Percentiles rank a stretch among this genome's conserved stretches.
phyloP scores from a whole-genome alignment of 2,329 filamentous ascomycete genomes.

The Arthrobotrys entomopaga region DNA sequence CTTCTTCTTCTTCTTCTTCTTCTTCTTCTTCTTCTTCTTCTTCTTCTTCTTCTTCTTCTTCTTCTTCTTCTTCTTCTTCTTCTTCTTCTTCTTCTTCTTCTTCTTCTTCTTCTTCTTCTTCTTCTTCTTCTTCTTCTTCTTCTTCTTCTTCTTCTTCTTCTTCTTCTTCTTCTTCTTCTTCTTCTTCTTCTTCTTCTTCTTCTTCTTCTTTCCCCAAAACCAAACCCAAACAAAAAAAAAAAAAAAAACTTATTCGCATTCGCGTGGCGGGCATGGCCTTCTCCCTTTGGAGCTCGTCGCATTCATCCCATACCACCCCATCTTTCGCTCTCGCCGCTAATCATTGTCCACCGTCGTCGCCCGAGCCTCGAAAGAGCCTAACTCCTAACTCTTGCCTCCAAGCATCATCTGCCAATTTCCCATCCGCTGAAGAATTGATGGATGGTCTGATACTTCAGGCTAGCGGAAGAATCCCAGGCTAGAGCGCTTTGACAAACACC shows the following conservation, averaged over 20 bases:
- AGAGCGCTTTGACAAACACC: conserved; percentile 15
- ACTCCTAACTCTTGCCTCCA: conserved; percentile 8
- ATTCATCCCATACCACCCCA: not conserved
- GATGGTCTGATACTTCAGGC: conserved; percentile 17
- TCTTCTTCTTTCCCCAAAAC: not conserved
- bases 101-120: too few species aligned
- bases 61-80: too few species aligned
- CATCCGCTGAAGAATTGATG: not conserved
- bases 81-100: too few species aligned
- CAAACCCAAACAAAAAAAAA: too few species aligned
- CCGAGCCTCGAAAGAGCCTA: not conserved
- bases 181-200: too few species aligned
- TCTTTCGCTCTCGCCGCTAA: conserved; percentile 2
- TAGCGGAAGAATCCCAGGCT: conserved; percentile 6
- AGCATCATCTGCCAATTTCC: not conserved
- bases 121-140: too few species aligned
- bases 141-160: too few species aligned
- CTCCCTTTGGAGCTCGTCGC: not conserved
- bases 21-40: too few species aligned
- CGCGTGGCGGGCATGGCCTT: conserved; percentile 1
- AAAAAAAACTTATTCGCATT: conserved; percentile 1
- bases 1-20: too few species aligned
- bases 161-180: too few species aligned
- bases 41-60: too few species aligned
- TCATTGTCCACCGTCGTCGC: not conserved